Conservation (phyloP, 768 basidiomycete species). For the Boletus rubroflammeus region DNA sequence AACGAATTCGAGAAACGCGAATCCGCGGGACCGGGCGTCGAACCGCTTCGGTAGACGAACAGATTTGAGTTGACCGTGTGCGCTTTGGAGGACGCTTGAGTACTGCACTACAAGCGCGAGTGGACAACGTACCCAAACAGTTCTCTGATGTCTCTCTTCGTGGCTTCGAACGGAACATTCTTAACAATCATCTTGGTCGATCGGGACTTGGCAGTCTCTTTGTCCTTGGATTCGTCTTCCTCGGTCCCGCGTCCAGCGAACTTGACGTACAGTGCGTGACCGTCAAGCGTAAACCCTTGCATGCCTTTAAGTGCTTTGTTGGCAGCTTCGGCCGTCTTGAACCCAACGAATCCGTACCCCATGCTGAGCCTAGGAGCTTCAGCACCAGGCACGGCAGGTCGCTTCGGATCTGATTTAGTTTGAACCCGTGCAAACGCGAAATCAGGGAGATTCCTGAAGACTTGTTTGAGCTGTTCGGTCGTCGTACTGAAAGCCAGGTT, state of each 20-base stretch:
- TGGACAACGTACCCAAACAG: slow-evolving; percentile 72
- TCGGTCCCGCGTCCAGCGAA: slow-evolving; percentile 80
- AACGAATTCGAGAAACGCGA: slow-evolving; percentile 94
- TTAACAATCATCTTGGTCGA: slow-evolving; percentile 97
- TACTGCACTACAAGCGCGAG: background rate
- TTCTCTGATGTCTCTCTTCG: slow-evolving; percentile 86
- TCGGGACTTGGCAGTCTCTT: slow-evolving; percentile 45
- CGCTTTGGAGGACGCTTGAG: slow-evolving; percentile 39
- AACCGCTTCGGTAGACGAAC: slow-evolving; percentile 92
- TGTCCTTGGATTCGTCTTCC: slow-evolving; percentile 47
- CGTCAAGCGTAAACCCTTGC: slow-evolving; percentile 82
- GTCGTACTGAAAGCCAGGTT: slow-evolving; percentile 94
- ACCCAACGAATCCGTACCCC: slow-evolving; percentile 97
- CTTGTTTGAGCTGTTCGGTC: slow-evolving; percentile 59
- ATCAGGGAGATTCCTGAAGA: slow-evolving; percentile 71
- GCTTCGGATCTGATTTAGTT: slow-evolving; percentile 84
- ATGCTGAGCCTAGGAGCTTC: slow-evolving; percentile 67
- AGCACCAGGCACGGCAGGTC: slow-evolving; percentile 34
- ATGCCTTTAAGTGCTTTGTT: slow-evolving; percentile 70
- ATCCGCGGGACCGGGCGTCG: slow-evolving; percentile 84
- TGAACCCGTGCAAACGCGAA: slow-evolving; percentile 89
- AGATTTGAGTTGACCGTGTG: slow-evolving; percentile 91
- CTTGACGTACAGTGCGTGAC: slow-evolving; percentile 77
- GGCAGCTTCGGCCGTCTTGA: slow-evolving; percentile 71
- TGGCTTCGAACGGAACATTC: slow-evolving; percentile 96